phyloP scores from a whole-genome alignment of 169 alveolate species.

The Eimeria tenella region DNA sequence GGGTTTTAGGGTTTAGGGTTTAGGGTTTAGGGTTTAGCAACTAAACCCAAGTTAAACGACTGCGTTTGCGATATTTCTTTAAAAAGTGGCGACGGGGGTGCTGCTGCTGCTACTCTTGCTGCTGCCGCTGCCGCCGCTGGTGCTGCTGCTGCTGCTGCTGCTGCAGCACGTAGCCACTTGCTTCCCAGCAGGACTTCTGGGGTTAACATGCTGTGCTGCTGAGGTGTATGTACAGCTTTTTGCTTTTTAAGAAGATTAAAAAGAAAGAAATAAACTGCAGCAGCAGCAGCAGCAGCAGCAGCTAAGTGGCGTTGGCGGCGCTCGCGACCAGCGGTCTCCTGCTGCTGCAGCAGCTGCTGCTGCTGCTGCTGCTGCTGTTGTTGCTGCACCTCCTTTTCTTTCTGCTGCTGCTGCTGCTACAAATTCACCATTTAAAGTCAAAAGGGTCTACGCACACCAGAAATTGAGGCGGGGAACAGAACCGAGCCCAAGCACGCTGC shows the following conservation, averaged over 20 bases:
- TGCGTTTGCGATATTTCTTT: background rate
- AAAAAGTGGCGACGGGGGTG: background rate
- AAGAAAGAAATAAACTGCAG: background rate
- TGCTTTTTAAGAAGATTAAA: background rate
- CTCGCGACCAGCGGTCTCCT: background rate
- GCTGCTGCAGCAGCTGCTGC: constrained; percentile 16
- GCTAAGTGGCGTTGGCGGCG: background rate
- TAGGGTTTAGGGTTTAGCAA: background rate
- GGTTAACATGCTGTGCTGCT: too few species aligned
- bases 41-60: background rate
- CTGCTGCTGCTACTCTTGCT: background rate
- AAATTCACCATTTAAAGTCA: too few species aligned
- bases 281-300: background rate
- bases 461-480: too few species aligned
- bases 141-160: background rate
- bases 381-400: background rate
- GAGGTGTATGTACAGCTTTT: too few species aligned
- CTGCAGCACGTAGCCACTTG: too few species aligned
- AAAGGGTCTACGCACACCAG: too few species aligned
- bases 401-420: background rate
- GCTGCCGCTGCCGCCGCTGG: background rate
- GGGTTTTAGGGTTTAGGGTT: constrained; percentile 42
- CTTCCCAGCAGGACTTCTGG: too few species aligned
- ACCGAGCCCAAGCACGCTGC: background rate
- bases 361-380: background rate